Base-by-base conservation (phyloP, 2,329 filamentous ascomycete genomes). In the Corinectria fuckeliana region DNA sequence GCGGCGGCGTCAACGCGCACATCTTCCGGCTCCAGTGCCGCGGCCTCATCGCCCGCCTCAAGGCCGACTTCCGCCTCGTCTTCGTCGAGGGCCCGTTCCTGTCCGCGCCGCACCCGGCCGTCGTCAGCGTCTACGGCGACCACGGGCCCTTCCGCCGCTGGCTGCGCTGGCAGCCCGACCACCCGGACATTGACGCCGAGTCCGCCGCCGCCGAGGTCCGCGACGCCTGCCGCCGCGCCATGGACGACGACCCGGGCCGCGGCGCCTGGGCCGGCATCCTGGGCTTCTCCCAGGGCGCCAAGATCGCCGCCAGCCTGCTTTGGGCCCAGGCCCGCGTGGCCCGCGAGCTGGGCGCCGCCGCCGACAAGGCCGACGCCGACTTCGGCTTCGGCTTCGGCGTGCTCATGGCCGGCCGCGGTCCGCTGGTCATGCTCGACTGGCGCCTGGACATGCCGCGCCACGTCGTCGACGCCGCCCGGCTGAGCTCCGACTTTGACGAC, bases 11-110 rank as follows among this genome's bases (percentile, higher is more conserved):
- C 64, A 92, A 90, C 69, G 87, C 83, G n/a, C 72, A 81, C 38
- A 85, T 92, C 72, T 93, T 93, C 78, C 78, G 82, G 61, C 74
- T 83, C 10, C 91, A 93, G 77, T 86, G 87, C 66, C 89, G 91
- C 62, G 78, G 78, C 63, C 67, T 85, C 53, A 72, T 75, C 49
- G 64, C 72, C 26, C 73, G 70, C 23, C 82, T 92, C 0, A 72
- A 76, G 42, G 73, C 81, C 6, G 75, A 82, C 44, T 92, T 92
- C 74, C 87, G 91, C 38, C 82, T 93, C 64, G 86, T 90, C 69
- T 94, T 90, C 76, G 86, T 85, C 64, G 85, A 93, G 66, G 91
- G 81, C 0, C 90, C 90, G 1, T 91, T 88, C 73, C 78, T 82
- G 56, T 88, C 85, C 64, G 72, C 80, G 3, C 77, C 89, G 1